Evolutionary conservation across 2,329 filamentous ascomycete species (phyloP).

Genomic region (Nemania diffusa): DNA sequence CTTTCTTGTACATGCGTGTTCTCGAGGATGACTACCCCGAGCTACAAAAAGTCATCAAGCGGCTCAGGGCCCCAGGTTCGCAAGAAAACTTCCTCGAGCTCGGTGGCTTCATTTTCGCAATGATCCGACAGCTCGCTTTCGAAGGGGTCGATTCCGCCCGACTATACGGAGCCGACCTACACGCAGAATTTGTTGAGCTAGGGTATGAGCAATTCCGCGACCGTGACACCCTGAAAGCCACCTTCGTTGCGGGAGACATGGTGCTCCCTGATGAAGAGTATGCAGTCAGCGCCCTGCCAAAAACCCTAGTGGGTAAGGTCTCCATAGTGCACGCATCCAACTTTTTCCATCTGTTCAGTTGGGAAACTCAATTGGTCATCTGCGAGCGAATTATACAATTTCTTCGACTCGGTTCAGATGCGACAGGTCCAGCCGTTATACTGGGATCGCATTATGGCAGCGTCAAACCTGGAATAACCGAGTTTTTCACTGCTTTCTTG

Average conservation of each 20-base stretch:
- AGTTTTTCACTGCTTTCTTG: slow-evolving; percentile 11
- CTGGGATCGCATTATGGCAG: slow-evolving; percentile 19
- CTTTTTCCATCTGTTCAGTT: slow-evolving; percentile 30
- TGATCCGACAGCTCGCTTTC: slow-evolving; percentile 20
- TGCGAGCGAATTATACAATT: slow-evolving; percentile 32
- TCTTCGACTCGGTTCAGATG: slow-evolving; percentile 3
- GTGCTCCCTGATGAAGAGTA: slow-evolving; percentile 22
- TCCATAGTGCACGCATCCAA: slow-evolving; percentile 28
- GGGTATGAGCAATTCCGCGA: slow-evolving; percentile 30
- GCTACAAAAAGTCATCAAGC: slow-evolving; percentile 19
- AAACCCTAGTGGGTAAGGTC: slow-evolving; percentile 10
- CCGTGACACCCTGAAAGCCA: slow-evolving; percentile 20
- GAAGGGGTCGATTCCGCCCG: slow-evolving; percentile 30
- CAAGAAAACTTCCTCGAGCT: slow-evolving; percentile 29
- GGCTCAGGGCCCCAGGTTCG: slow-evolving; percentile 25
- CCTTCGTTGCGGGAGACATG: slow-evolving; percentile 23
- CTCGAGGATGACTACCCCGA: slow-evolving; percentile 5
- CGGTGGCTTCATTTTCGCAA: slow-evolving; percentile 27
- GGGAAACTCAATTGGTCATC: slow-evolving; percentile 28
- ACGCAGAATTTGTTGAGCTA: slow-evolving; percentile 26
- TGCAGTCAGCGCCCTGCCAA: slow-evolving; percentile 16
- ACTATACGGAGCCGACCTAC: slow-evolving; percentile 28
- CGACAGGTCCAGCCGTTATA: slow-evolving; percentile 15
- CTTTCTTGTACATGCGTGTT: slow-evolving; percentile 19
- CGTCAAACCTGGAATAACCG: slow-evolving; percentile 10